These are phyloP conservation scores for Alternaria metachromatica DNA, from an alignment of 2,329 filamentous ascomycete genomes.

Conservation along the genomic window DNA sequence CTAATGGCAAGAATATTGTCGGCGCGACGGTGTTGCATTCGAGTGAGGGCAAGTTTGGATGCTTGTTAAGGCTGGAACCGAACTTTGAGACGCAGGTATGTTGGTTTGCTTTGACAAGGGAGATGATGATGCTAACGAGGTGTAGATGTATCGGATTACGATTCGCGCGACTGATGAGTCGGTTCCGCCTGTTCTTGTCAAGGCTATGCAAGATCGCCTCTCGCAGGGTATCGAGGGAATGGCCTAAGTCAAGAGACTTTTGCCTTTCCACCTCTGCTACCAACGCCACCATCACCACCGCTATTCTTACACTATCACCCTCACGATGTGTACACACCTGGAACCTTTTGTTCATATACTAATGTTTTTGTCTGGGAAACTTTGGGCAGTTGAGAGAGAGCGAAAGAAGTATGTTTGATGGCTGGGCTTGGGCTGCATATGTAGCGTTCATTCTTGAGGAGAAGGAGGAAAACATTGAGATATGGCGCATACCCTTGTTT, in stretches of 20 bases:
- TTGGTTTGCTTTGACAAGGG: slow-evolving; percentile 8
- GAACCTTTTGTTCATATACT: slow-evolving; percentile 8
- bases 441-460: not conserved
- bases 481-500: slow-evolving; percentile 13
- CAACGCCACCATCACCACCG: not conserved
- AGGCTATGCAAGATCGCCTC: slow-evolving; percentile 85
- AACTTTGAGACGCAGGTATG: slow-evolving; percentile 90
- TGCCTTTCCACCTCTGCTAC: not conserved
- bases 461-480: slow-evolving; percentile 6
- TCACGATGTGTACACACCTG: not conserved
- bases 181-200: slow-evolving; percentile 80
- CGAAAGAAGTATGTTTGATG: not conserved
- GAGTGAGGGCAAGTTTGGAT: slow-evolving; percentile 88
- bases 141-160: slow-evolving; percentile 92
- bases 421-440: not conserved
- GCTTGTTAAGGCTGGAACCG: slow-evolving; percentile 89
- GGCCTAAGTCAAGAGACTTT: slow-evolving; percentile 13
- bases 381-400: not conserved
- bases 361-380: slow-evolving; percentile 6
- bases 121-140: slow-evolving; percentile 19
- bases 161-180: slow-evolving; percentile 91
- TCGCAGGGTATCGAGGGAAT: slow-evolving; percentile 58
- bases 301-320: slow-evolving; percentile 1
- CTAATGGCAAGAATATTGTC: slow-evolving; percentile 91
- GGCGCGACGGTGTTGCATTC: slow-evolving; percentile 88